phyloP scores from a whole-genome alignment of 2,329 filamentous ascomycete genomes.

The Calcarisporium arbuscula region DNA sequence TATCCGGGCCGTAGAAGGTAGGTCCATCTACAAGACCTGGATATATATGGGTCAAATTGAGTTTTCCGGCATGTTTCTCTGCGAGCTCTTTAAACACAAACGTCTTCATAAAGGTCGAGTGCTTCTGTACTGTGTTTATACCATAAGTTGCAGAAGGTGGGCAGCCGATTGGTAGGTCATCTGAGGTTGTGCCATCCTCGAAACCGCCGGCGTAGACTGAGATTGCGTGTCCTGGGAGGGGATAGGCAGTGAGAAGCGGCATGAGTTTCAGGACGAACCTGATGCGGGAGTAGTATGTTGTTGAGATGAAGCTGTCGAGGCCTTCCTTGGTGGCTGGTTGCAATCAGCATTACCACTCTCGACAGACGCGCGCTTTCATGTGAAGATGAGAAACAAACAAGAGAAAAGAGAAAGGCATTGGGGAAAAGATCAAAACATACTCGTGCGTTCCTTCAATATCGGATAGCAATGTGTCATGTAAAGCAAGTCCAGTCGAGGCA shows the following conservation, averaged over 20 bases:
- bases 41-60: conserved; percentile 7
- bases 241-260: conserved; percentile 6
- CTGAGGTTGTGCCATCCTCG: conserved; percentile 7
- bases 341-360: too few species aligned
- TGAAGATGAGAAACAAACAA: neutral
- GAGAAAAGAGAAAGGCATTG: too few species aligned
- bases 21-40: conserved; percentile 9
- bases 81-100: conserved; percentile 9
- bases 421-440: neutral
- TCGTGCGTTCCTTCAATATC: conserved; percentile 7
- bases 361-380: neutral
- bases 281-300: conserved; percentile 6
- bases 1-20: conserved; percentile 1
- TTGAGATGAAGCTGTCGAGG: conserved; percentile 8
- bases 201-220: conserved; percentile 9
- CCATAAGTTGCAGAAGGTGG: conserved; percentile 6
- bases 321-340: conserved; percentile 2
- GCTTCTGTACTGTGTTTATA: conserved; percentile 5
- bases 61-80: conserved; percentile 3
- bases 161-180: conserved; percentile 5
- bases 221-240: conserved; percentile 5
- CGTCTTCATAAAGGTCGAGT: conserved; percentile 8
- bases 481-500: conserved; percentile 5
- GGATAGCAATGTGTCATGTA: conserved; percentile 10
- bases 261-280: conserved; percentile 7